Conservation (phyloP, 257 asterid genomes). For the Solanum pennellii region DNA sequence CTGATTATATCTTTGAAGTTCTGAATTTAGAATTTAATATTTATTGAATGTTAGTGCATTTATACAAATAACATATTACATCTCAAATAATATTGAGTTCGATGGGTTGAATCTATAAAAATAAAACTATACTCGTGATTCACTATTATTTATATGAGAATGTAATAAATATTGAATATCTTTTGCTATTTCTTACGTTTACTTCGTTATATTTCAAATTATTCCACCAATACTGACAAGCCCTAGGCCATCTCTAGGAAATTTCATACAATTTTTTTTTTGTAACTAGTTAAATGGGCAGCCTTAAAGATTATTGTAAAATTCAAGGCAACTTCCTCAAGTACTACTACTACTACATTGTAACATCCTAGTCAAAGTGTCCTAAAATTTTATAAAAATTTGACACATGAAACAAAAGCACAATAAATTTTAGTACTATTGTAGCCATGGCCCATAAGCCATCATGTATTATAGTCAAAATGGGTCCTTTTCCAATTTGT, state of each 20-base stretch:
- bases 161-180: background rate
- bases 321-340: background rate
- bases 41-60: background rate
- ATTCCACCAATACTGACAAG: background rate
- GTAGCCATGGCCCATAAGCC: background rate
- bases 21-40: background rate
- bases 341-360: background rate
- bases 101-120: no score
- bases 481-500: background rate
- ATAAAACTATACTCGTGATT: background rate
- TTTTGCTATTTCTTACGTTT: accelerated
- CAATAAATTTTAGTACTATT: background rate
- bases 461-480: background rate
- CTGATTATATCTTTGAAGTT: background rate
- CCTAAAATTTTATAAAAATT: background rate
- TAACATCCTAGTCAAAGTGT: background rate
- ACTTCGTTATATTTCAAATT: background rate
- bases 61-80: background rate
- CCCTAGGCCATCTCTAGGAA: background rate
- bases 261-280: background rate
- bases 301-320: background rate
- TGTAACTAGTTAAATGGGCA: background rate
- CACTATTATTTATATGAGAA: background rate
- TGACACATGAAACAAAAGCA: background rate
- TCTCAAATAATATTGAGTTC: background rate